phyloP scores from a whole-genome alignment of 352 stramenopile genomes.

The Blastocystis sp. region DNA sequence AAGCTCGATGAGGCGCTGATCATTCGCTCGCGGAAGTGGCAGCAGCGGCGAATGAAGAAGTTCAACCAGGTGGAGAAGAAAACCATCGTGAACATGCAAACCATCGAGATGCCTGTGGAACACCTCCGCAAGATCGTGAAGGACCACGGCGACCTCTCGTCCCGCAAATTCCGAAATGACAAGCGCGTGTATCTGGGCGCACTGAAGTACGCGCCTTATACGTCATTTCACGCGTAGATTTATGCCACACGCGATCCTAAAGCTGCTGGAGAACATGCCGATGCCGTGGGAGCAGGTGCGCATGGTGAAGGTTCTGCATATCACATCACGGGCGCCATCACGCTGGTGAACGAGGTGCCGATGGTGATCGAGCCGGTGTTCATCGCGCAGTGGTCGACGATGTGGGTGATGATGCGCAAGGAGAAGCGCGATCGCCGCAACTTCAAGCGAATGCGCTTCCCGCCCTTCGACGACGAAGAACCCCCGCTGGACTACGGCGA shows the following conservation, averaged over 20 bases:
- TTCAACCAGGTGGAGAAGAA: slow-evolving; percentile 39
- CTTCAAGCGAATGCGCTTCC: slow-evolving; percentile 99
- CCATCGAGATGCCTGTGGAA: slow-evolving; percentile 84
- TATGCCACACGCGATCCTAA: slow-evolving; percentile 95
- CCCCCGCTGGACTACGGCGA: slow-evolving; percentile 90
- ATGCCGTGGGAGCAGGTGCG: slow-evolving; percentile 99
- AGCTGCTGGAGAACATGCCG: slow-evolving; percentile 99
- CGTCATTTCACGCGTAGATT: slow-evolving; percentile 22
- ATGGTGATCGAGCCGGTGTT: slow-evolving; percentile 98
- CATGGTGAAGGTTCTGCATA: slow-evolving; percentile 98
- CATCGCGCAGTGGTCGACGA: slow-evolving; percentile 98
- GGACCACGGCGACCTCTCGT: slow-evolving; percentile 99
- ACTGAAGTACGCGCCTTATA: slow-evolving; percentile 88
- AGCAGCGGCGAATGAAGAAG: slow-evolving; percentile 62
- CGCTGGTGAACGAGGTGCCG: slow-evolving; percentile 97
- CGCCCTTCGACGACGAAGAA: slow-evolving; percentile 99
- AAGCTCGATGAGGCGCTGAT: slow-evolving; percentile 62
- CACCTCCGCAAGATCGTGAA: slow-evolving; percentile 98
- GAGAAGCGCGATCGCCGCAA: slow-evolving; percentile 97
- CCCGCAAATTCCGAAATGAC: slow-evolving; percentile 96
- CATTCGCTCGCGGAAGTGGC: slow-evolving; percentile 55
- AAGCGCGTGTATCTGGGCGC: slow-evolving; percentile 98
- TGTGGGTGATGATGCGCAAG: slow-evolving; percentile 99
- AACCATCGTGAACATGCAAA: slow-evolving; percentile 62
- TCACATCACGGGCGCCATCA: slow-evolving; percentile 98